A percentile compares a stretch with the other conserved stretches of the same genome.
Evolutionary conservation across 176 grass and related monocot species (phyloP).

Genomic region (Zizania latifolia): DNA sequence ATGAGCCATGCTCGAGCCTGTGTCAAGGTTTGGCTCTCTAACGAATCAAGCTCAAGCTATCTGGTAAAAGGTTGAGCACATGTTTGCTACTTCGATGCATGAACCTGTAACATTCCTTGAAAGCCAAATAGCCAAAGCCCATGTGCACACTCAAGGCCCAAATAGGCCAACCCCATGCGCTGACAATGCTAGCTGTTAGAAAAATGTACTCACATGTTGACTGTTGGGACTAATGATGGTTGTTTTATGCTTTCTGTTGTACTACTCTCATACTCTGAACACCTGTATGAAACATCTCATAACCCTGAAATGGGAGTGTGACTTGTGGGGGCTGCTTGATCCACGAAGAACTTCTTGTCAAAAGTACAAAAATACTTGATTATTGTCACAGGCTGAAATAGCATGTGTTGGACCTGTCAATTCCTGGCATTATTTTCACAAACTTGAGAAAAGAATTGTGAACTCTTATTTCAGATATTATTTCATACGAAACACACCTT

Average conservation of each 20-base stretch:
- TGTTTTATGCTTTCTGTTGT: conserved; percentile 19
- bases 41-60: background rate
- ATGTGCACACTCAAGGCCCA: background rate
- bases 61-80: background rate
- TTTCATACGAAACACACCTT: background rate
- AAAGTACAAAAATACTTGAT: background rate
- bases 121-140: background rate
- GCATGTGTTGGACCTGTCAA: conserved; percentile 6
- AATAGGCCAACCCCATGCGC: background rate
- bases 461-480: conserved; percentile 4
- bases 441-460: background rate
- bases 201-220: conserved; percentile 19
- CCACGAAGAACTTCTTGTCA: background rate
- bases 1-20: background rate
- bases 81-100: background rate
- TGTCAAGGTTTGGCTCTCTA: background rate
- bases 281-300: background rate
- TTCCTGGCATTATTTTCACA: background rate
- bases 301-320: too few relatives aligned
- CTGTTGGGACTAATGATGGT: background rate
- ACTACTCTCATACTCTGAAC: too few relatives aligned
- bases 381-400: background rate
- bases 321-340: too few relatives aligned
- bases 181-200: background rate
- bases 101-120: background rate